Base-by-base conservation (phyloP, 768 basidiomycete genomes). In the Filobasidium floriforme region DNA sequence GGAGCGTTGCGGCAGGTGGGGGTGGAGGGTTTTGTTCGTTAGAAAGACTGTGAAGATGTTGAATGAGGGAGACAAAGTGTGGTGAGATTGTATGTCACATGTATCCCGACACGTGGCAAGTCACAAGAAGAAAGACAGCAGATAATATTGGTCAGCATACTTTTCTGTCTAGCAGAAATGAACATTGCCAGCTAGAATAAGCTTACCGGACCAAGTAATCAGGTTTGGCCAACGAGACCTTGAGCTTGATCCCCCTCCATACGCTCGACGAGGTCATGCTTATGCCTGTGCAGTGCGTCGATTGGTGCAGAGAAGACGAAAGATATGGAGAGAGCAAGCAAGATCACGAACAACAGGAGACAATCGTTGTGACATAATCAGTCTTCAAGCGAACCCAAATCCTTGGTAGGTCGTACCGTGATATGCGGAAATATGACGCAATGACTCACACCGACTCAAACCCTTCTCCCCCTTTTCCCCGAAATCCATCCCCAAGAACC, bases 231-330 rank as follows among this genome's bases (percentile, higher is more conserved):
- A 73, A 73, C 7, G 73, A 71, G 5, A 78, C 67, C 43, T 74
- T 69, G 9, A 78, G 68, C 57, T 73, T 73, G 24, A 73, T 66
- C 1, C 77, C 77, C 69, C 77, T 67, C 73, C 76, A 78, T 32
- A 67, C 73, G 1, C 74, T 73, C 22, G 73, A 73, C 19, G 72
- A 73, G 69, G 76, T 73, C 59, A 73, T 75, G 55, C 75, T 76
- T 28, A 78, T 66, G 62, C 74, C 74, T 75, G 60, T 12, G 22
- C n/a, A n/a, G n/a, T n/a, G n/a, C n/a, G n/a, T n/a, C n/a, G n/a
- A n/a, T n/a, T n/a, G n/a, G n/a, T n/a, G n/a, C n/a, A n/a, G n/a
- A 26, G 12, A 26, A 41, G 10, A 18, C 26, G 37, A 52, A 68
- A 41, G 46, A 73, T 72, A 75, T 70, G 41, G 28, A 6, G 22